phyloP scores from a whole-genome alignment of 495 filamentous ascomycete genomes.

The Aspergillus bridgeri region DNA sequence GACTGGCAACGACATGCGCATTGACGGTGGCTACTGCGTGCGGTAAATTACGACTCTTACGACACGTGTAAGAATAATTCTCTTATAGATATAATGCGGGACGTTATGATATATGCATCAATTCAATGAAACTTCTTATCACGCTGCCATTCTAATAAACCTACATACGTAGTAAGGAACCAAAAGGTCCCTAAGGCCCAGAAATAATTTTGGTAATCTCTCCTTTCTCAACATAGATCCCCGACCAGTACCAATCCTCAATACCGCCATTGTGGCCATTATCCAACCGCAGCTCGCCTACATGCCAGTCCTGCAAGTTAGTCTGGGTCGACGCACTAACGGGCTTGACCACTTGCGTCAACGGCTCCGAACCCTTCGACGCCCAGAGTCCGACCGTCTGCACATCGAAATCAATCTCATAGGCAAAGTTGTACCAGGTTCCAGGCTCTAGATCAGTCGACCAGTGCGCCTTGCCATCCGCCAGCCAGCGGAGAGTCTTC shows the following conservation, averaged over 20 bases:
- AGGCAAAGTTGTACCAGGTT: conserved; percentile 71
- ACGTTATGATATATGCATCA: not conserved
- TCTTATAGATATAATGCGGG: conserved; percentile 1
- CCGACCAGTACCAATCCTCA: conserved; percentile 72
- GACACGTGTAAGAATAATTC: not conserved
- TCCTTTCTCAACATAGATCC: conserved; percentile 66
- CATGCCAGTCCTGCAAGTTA: conserved; percentile 71
- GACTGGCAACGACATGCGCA: conserved; percentile 72
- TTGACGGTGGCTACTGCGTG: conserved; percentile 62
- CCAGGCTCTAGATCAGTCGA: conserved; percentile 48
- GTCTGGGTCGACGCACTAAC: conserved; percentile 57
- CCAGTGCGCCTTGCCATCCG: conserved; percentile 51
- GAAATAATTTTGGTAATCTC: conserved; percentile 41
- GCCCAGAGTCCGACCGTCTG: conserved; percentile 67
- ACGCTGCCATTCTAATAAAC: too few species aligned
- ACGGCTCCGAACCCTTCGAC: conserved; percentile 53
- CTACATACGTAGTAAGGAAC: not conserved
- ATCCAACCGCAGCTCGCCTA: conserved; percentile 66
- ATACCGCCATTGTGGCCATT: conserved; percentile 48
- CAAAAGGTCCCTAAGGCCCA: not conserved
- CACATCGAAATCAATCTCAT: conserved; percentile 59
- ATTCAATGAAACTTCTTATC: too few species aligned
- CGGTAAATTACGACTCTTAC: conserved; percentile 27
- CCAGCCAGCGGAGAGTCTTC: conserved; percentile 51
- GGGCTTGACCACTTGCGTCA: conserved; percentile 55